phyloP scores from a whole-genome alignment of 148 eudicot species.

The Heliamphora exappendiculata region DNA sequence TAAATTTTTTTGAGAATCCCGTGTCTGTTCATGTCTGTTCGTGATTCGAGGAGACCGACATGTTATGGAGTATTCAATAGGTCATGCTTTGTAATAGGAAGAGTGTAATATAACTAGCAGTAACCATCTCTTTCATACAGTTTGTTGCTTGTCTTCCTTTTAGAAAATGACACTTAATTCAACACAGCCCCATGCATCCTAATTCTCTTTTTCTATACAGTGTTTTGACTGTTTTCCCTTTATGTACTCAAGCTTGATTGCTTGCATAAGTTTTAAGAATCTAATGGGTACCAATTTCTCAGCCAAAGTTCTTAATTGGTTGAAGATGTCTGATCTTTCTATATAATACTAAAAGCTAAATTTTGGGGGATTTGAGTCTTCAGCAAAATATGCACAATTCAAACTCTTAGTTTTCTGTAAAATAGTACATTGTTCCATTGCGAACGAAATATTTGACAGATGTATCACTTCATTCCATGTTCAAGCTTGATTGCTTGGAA shows the following conservation, averaged over 20 bases:
- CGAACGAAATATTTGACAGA: too few relatives aligned
- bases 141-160: neutral
- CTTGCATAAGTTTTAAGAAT: neutral
- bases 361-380: too few relatives aligned
- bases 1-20: too few relatives aligned
- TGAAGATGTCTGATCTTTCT: too few relatives aligned
- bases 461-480: too few relatives aligned
- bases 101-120: neutral
- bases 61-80: neutral
- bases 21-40: too few relatives aligned
- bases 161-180: neutral
- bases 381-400: too few relatives aligned
- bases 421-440: too few relatives aligned
- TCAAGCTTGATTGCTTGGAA: too few relatives aligned
- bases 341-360: too few relatives aligned
- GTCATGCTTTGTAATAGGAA: neutral
- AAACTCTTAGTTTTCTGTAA: too few relatives aligned
- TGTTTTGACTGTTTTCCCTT: neutral
- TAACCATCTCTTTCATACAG: neutral
- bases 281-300: neutral
- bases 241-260: neutral
- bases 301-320: neutral
- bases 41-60: neutral
- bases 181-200: neutral
- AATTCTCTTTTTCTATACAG: neutral